Percentiles rank a stretch among this genome's conserved stretches.
Evolutionary conservation across 805 yeast genomes (phyloP).

Genomic region (Candida dajiaensis): DNA sequence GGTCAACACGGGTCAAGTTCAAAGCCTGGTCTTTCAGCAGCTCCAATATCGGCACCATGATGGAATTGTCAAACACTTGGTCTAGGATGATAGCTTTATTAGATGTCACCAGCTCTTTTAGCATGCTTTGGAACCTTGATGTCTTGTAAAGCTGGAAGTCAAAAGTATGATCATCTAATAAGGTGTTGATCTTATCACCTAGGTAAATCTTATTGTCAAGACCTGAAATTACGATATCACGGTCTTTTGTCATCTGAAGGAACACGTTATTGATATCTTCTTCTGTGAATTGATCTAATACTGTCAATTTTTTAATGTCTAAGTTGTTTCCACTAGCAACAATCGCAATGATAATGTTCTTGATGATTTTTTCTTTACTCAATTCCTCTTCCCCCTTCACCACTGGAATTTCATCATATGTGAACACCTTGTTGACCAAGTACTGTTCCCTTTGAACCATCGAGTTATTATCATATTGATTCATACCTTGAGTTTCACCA

Average conservation of each 20-base stretch:
- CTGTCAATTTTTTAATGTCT: conserved; percentile 25
- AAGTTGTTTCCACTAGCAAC: conserved; percentile 22
- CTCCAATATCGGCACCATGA: conserved; percentile 58
- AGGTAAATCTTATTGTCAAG: conserved; percentile 35
- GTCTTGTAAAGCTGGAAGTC: conserved; percentile 39
- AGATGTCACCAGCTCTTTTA: conserved; percentile 36
- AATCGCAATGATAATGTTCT: conserved; percentile 30
- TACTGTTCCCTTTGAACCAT: conserved; percentile 66
- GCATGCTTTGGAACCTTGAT: conserved; percentile 35
- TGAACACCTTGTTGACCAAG: conserved; percentile 41
- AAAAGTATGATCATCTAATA: conserved; percentile 25
- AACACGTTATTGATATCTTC: conserved; percentile 44
- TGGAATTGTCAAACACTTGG: conserved; percentile 50
- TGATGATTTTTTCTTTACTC: conserved; percentile 9
- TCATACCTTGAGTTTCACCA: conserved; percentile 22
- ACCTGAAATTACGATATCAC: conserved; percentile 45
- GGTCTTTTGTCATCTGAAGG: conserved; percentile 40
- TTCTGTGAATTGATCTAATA: conserved; percentile 35
- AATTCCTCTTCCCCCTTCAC: neutral
- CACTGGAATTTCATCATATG: conserved; percentile 16
- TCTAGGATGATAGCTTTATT: conserved; percentile 52
- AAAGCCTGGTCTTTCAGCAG: conserved; percentile 38
- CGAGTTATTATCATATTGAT: conserved; percentile 50
- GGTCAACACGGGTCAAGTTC: conserved; percentile 48
- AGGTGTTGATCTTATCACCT: conserved; percentile 22